These are phyloP conservation scores for Boletus sp. DNA, from an alignment of 768 basidiomycete genomes.

Conservation along the genomic window DNA sequence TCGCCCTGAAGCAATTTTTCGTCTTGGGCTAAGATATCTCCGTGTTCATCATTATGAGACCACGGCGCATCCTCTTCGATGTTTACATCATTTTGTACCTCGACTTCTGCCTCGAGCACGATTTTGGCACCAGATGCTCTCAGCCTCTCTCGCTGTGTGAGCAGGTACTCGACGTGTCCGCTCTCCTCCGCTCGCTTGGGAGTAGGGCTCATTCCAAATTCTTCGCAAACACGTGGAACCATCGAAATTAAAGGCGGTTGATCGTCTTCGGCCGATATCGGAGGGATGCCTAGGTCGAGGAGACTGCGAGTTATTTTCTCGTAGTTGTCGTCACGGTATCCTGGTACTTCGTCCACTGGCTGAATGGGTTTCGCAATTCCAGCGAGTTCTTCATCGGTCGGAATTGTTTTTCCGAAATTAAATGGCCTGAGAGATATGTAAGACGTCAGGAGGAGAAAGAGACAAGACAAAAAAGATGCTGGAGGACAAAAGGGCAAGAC, in stretches of 20 bases:
- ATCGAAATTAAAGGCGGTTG: slow-evolving; percentile 2
- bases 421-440: slow-evolving; percentile 41
- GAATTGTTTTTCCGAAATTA: slow-evolving; percentile 37
- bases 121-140: slow-evolving; percentile 8
- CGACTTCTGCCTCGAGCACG: neutral
- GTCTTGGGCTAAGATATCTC: neutral
- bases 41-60: neutral
- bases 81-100: neutral
- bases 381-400: slow-evolving; percentile 33
- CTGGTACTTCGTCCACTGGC: slow-evolving; percentile 10
- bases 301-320: slow-evolving; percentile 8
- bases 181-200: slow-evolving; percentile 14
- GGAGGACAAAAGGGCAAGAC: slow-evolving; percentile 15
- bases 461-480: neutral
- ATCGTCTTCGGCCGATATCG: slow-evolving; percentile 11
- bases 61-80: neutral
- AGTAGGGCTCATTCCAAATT: slow-evolving; percentile 27
- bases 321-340: slow-evolving; percentile 15
- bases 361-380: slow-evolving; percentile 16
- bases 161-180: slow-evolving; percentile 18
- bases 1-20: neutral
- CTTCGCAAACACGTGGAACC: slow-evolving; percentile 20
- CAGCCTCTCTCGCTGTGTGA: slow-evolving; percentile 27
- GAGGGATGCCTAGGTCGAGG: slow-evolving; percentile 5
- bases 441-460: neutral